A percentile compares a stretch with the other conserved stretches of the same genome.
phyloP scores from a whole-genome alignment of 2,329 filamentous ascomycete genomes.

The Exophiala bonariae region DNA sequence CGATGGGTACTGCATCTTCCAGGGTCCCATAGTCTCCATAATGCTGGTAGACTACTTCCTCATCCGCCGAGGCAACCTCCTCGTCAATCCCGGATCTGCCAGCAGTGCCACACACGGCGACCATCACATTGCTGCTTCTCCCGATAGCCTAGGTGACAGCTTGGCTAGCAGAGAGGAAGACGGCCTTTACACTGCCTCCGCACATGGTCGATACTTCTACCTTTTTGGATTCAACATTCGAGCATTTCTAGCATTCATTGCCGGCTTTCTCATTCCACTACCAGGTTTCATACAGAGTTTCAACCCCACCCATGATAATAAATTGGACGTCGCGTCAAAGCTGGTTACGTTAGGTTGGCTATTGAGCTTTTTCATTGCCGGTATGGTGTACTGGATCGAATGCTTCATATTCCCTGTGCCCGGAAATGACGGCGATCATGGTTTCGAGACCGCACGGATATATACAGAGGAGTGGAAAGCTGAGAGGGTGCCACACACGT shows the following conservation, averaged over 20 bases:
- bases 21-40: slow-evolving; percentile 25
- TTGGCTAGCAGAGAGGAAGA: too few relatives aligned
- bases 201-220: slow-evolving; percentile 40
- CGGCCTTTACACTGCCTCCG: too few relatives aligned
- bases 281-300: slow-evolving; percentile 27
- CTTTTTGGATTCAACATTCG: slow-evolving; percentile 34
- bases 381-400: slow-evolving; percentile 21
- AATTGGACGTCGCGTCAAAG: slow-evolving; percentile 19
- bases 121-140: too few relatives aligned
- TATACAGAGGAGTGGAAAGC: too few relatives aligned
- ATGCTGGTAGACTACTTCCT: slow-evolving; percentile 40
- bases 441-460: too few relatives aligned
- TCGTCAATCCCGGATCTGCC: slow-evolving; percentile 30
- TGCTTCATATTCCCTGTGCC: too few relatives aligned
- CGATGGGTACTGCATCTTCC: slow-evolving; percentile 29
- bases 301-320: too few relatives aligned
- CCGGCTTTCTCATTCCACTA: slow-evolving; percentile 26
- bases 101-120: too few relatives aligned
- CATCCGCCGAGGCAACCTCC: slow-evolving; percentile 35
- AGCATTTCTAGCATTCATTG: slow-evolving; percentile 27
- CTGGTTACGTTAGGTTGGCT: slow-evolving; percentile 30
- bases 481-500: too few relatives aligned
- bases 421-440: too few relatives aligned
- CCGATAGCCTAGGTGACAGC: too few relatives aligned
- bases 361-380: slow-evolving; percentile 28